Base-by-base conservation (phyloP, 805 yeast genomes). In the Ogataea minuta region DNA sequence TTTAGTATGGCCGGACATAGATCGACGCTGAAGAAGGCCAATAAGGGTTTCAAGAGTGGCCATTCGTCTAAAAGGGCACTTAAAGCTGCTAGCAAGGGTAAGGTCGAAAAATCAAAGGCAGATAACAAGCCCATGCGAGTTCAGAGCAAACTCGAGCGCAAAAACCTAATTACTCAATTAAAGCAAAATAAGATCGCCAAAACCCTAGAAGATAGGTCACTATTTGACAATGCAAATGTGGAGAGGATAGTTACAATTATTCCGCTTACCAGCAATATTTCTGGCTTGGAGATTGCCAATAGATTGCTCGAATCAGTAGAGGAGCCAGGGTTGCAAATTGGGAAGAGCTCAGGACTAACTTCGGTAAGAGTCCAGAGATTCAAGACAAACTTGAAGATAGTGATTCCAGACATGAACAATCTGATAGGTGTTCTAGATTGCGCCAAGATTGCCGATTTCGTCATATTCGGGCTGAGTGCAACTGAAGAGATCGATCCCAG, bases 41-140 rank as follows among this genome's bases (percentile, higher is more conserved):
- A 91, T 56, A 93, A 93, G 67, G 75, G 90, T 8, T 95, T 88
- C 73, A 95, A 93, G 60, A 77, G 95, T 2, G 84, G 81, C 59
- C 99, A 93, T 69, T 77, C 96, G 14, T 77, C 95, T 10, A 93
- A 93, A 59, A 84, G 96, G 44, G 77, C 89, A 24, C 63, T 91
- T 54, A 95, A 89, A 59, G 85, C 87, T 48, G 70, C 77, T 43
- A 70, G 69, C 53, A 90, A 84, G 57, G 98, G 98, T 45, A 90
- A 88, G 61, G 86, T 91, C 24, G 98, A 90, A 57, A 84, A 82
- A 53, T 65, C 76, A 2, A 48, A 43, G 28, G 46, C 63, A 23
- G 48, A 59, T 15, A 59, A 69, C 36, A 69, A 68, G 45, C 55
- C 68, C 19, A 46, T 63, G 16, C 68, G 67, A 45, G 60, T 59